These are phyloP conservation scores for Lecanosticta acicola DNA, from an alignment of 2,329 filamentous ascomycete genomes.

Conservation along the genomic window DNA sequence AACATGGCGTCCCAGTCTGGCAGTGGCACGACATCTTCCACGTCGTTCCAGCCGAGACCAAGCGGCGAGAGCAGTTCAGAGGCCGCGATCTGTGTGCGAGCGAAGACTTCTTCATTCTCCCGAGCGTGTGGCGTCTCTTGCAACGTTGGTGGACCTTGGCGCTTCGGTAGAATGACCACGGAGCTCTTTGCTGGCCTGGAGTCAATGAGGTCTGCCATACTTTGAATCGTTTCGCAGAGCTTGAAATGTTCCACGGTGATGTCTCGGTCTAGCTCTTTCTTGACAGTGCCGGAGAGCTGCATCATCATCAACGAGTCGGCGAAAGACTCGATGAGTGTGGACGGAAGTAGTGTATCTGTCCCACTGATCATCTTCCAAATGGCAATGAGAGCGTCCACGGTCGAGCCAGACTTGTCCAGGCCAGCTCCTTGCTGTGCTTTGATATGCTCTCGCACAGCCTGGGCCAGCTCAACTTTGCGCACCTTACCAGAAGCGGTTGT, in stretches of 20 bases:
- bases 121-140: constrained; percentile 28
- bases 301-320: constrained; percentile 34
- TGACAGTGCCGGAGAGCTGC: constrained; percentile 31
- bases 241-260: constrained; percentile 33
- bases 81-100: constrained; percentile 22
- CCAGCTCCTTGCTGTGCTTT: constrained; percentile 22
- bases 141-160: constrained; percentile 26
- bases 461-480: constrained; percentile 38
- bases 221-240: constrained; percentile 28
- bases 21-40: constrained; percentile 32
- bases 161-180: constrained; percentile 14
- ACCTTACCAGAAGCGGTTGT: constrained; percentile 44
- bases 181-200: constrained; percentile 19
- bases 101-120: constrained; percentile 24
- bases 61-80: constrained; percentile 20
- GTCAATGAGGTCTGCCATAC: constrained; percentile 29
- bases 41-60: constrained; percentile 30
- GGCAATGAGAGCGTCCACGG: constrained; percentile 26
- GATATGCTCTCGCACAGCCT: constrained; percentile 26
- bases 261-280: constrained; percentile 29
- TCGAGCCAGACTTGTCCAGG: constrained; percentile 26
- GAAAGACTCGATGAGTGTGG: constrained; percentile 25
- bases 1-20: constrained; percentile 33
- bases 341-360: constrained; percentile 21
- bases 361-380: constrained; percentile 32